Conservation (phyloP, 1,284 basidiomycete species). For the Trichosporon coremiiforme region DNA sequence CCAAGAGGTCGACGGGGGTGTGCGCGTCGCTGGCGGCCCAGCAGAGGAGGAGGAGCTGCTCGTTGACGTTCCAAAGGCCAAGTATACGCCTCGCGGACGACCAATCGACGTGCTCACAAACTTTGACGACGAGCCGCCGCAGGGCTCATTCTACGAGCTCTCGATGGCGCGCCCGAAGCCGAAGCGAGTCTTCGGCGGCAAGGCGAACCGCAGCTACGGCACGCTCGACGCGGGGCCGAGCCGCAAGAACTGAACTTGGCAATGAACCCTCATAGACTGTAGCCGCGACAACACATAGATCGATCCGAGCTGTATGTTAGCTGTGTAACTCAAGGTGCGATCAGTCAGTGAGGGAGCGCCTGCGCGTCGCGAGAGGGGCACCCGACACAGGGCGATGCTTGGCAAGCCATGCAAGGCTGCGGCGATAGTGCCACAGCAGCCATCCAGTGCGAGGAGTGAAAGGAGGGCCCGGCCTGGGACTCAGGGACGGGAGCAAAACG, state of each 20-base stretch:
- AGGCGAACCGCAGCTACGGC: conserved; percentile 7
- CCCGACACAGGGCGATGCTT: background rate
- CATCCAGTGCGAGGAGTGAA: background rate
- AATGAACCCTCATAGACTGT: background rate
- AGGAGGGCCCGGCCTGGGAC: background rate
- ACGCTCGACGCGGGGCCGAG: conserved; percentile 14
- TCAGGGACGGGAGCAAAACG: conserved; percentile 2
- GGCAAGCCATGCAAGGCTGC: background rate
- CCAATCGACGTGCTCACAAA: background rate
- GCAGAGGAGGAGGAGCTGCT: conserved; percentile 26
- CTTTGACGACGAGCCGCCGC: conserved; percentile 9
- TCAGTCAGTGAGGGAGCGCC: background rate
- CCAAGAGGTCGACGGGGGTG: conserved; percentile 49
- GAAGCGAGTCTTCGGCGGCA: conserved; percentile 7
- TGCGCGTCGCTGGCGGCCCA: conserved; percentile 41
- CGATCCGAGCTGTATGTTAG: conserved; percentile 12
- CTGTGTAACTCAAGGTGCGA: background rate
- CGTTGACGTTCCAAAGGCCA: conserved; percentile 26
- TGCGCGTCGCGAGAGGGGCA: background rate
- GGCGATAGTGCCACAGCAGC: background rate
- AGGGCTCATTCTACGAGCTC: conserved; percentile 17
- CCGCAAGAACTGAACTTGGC: background rate
- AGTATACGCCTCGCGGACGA: background rate
- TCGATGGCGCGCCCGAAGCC: background rate
- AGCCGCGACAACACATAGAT: background rate